These are phyloP conservation scores for Pelagophyceae sp. DNA, from an alignment of 352 stramenopile genomes.

Conservation along the genomic window DNA sequence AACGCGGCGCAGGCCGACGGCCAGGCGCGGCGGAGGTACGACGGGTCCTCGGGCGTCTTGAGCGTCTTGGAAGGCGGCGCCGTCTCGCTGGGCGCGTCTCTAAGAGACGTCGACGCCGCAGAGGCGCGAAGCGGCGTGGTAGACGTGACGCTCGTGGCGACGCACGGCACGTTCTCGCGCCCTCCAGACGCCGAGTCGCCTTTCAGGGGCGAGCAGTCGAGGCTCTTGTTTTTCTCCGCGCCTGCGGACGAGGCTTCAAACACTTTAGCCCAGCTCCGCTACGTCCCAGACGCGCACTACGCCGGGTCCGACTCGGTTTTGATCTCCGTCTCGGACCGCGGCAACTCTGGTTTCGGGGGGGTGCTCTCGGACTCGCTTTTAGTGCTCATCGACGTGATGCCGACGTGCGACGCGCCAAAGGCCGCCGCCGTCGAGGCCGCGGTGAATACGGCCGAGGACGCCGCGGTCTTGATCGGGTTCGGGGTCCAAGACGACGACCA, in stretches of 20 bases:
- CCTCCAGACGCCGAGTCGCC: no score
- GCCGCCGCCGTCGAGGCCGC: not conserved
- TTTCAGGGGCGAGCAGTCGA: no score
- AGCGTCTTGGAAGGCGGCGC: not conserved
- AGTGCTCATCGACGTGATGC: not conserved
- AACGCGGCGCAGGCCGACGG: not conserved
- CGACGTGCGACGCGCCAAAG: constrained; percentile 3
- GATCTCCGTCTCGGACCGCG: not conserved
- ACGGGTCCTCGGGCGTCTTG: not conserved
- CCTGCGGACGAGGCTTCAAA: not conserved
- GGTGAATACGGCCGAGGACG: not conserved
- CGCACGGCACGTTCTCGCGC: not conserved
- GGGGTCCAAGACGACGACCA: not conserved
- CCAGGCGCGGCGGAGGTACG: not conserved
- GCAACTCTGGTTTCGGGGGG: not conserved
- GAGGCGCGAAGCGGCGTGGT: not conserved
- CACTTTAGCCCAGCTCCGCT: not conserved
- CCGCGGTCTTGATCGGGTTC: not conserved
- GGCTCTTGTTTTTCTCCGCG: not conserved
- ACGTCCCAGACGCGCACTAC: not conserved
- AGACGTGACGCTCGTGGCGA: not conserved
- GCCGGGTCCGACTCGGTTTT: not conserved
- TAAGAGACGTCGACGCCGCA: not conserved
- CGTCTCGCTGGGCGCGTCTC: not conserved
- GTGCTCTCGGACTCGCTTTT: not conserved